Conservation (phyloP, 2,329 filamentous ascomycete genomes). For the Colletotrichum costaricense region DNA sequence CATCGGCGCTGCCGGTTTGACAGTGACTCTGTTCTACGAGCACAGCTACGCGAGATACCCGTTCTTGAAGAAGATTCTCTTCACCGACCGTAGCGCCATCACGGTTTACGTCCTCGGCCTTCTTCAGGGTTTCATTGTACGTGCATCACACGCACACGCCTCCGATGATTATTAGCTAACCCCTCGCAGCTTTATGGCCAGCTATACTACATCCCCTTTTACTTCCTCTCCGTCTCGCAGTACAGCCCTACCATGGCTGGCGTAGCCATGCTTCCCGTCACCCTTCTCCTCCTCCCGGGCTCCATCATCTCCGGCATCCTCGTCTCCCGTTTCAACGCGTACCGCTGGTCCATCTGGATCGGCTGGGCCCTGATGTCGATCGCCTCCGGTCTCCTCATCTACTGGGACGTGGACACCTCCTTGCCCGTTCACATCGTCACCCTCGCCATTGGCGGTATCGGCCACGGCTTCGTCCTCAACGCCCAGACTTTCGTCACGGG, state of each 20-base stretch:
- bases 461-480: conserved; percentile 39
- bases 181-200: conserved; percentile 41
- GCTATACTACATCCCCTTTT: conserved; percentile 51
- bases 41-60: conserved; percentile 43
- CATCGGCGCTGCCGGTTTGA: conserved; percentile 52
- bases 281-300: conserved; percentile 43
- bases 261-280: conserved; percentile 48
- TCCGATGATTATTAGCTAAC: neutral
- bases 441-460: conserved; percentile 36
- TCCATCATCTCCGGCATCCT: conserved; percentile 46
- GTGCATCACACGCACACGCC: conserved; percentile 11
- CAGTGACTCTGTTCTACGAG: conserved; percentile 52
- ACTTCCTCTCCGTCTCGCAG: conserved; percentile 49
- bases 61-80: conserved; percentile 46
- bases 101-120: conserved; percentile 45
- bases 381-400: conserved; percentile 35
- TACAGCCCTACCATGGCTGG: conserved; percentile 47
- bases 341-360: conserved; percentile 51
- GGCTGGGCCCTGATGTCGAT: conserved; percentile 45
- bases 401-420: conserved; percentile 33
- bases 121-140: conserved; percentile 47
- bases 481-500: conserved; percentile 40
- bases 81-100: conserved; percentile 42
- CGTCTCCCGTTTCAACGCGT: conserved; percentile 46
- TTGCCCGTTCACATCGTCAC: conserved; percentile 34